Conservation (phyloP, 257 asterid species). For the Haberlea rhodopensis region DNA sequence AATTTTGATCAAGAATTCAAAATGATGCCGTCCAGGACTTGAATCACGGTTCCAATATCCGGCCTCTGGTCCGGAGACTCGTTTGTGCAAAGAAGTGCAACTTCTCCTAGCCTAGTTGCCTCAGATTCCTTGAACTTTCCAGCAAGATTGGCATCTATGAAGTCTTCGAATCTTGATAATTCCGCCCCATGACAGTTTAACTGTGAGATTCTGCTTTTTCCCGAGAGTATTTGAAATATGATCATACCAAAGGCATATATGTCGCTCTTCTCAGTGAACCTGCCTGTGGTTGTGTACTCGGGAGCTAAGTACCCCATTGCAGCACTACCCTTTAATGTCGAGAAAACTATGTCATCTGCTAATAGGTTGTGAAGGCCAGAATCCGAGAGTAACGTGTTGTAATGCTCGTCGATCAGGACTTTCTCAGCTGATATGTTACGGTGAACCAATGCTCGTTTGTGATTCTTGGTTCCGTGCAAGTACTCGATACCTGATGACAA, state of each 20-base stretch:
- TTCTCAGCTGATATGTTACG: conserved; percentile 89
- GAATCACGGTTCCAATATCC: conserved; percentile 56
- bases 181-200: conserved; percentile 71
- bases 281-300: conserved; percentile 82
- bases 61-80: conserved; percentile 73
- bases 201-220: conserved; percentile 67
- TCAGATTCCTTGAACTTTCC: conserved; percentile 68
- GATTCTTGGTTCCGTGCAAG: conserved; percentile 57
- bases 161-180: conserved; percentile 61
- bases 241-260: conserved; percentile 91
- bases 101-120: conserved; percentile 77
- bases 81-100: conserved; percentile 80
- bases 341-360: conserved; percentile 84
- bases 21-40: conserved; percentile 43
- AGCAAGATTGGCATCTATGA: conserved; percentile 55
- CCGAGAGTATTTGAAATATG: conserved; percentile 82
- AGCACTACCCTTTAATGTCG: conserved; percentile 83
- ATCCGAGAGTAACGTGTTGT: conserved; percentile 78
- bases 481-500: conserved; percentile 62
- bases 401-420: conserved; percentile 70
- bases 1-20: conserved; percentile 24
- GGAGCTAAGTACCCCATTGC: conserved; percentile 99
- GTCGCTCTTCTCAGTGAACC: conserved; percentile 89
- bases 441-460: conserved; percentile 65
- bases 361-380: conserved; percentile 76